A percentile compares a stretch with the other conserved stretches of the same genome.
phyloP scores from a whole-genome alignment of 1,284 basidiomycete species.

The Fomitopsis schrenkii region DNA sequence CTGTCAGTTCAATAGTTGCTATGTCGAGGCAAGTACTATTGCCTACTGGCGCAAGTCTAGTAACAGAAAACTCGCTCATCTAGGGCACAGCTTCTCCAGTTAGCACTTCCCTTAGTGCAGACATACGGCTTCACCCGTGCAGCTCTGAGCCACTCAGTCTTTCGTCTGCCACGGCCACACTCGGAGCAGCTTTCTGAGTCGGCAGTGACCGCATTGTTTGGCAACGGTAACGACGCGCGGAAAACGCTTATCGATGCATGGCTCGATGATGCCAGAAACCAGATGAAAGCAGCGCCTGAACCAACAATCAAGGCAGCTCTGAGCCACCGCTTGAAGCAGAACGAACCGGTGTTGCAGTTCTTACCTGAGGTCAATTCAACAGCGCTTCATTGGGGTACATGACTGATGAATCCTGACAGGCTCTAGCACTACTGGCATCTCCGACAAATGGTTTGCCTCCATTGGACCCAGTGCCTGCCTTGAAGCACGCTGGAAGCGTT shows the following conservation, averaged over 20 bases:
- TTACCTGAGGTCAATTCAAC: constrained; percentile 55
- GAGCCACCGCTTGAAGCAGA: constrained; percentile 50
- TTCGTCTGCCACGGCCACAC: constrained; percentile 48
- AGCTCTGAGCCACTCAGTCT: constrained; percentile 61
- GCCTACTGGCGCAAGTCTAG: too few relatives aligned
- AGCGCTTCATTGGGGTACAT: neutral
- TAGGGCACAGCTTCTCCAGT: constrained; percentile 34
- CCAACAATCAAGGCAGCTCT: constrained; percentile 45
- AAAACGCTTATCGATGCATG: constrained; percentile 64
- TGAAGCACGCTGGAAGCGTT: constrained; percentile 54
- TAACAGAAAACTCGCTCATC: too few relatives aligned
- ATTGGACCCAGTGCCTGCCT: constrained; percentile 53
- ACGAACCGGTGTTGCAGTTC: constrained; percentile 56
- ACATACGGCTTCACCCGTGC: constrained; percentile 70
- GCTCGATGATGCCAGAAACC: constrained; percentile 57
- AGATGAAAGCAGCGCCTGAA: constrained; percentile 38
- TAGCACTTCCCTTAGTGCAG: constrained; percentile 57
- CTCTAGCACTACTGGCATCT: constrained; percentile 58
- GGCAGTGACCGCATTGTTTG: constrained; percentile 71
- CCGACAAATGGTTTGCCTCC: constrained; percentile 43
- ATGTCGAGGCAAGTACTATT: neutral
- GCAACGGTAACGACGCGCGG: constrained; percentile 59
- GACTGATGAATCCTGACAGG: constrained; percentile 33
- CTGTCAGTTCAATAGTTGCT: neutral
- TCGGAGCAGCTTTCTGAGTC: constrained; percentile 59